Base-by-base conservation (phyloP, 495 filamentous ascomycete genomes). In the Penicillium bovifimosum region DNA sequence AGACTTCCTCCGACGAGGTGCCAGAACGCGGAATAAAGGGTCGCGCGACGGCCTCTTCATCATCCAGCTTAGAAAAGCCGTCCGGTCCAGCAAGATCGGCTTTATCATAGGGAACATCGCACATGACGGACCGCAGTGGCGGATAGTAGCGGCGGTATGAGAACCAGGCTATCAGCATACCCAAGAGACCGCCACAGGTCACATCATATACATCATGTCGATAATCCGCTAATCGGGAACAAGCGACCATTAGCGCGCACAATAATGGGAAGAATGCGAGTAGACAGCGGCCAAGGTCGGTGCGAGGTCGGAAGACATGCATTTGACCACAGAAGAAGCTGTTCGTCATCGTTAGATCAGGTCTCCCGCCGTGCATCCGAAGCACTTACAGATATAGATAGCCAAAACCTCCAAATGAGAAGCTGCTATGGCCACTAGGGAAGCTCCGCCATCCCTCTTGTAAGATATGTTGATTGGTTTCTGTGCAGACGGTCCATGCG, bases 151-250 rank as follows among this genome's bases (percentile, higher is more conserved):
- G 77, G 54, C 88, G 72, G 60, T 96, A 98, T 20, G 85, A 90
- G 69, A 90, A 95, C 60, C 86, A 87, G 14, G 88, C 84, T 9
- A 96, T 72, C 6, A 73, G 63, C 55, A 85, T 77, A 1, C 93
- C 93, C 10, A 99, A 73, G 27, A 87, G 52, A 1, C 80, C 83
- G 0, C 93, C 93, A 13, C 74, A 73, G 20, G 81, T 86, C 16
- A 99, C 95, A 72, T 99, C 93, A 43, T 85, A 96, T 5, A 95
- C 87, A 64, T 97, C 95, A 58, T 99, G 93, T 24, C 93, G 72
- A 64, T 99, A 99, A 65, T 99, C 93, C 63, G 95, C 86, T 43
- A 88, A 83, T 6, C 93, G 80, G n/a, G 86, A 92, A 40, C 96
- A 88, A 2, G 91, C 91, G 55, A 97, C 90, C 75, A 96, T 68